These are phyloP conservation scores for Coccomyxa sp. DNA, from an alignment of 139 green algal species.

Conservation along the genomic window DNA sequence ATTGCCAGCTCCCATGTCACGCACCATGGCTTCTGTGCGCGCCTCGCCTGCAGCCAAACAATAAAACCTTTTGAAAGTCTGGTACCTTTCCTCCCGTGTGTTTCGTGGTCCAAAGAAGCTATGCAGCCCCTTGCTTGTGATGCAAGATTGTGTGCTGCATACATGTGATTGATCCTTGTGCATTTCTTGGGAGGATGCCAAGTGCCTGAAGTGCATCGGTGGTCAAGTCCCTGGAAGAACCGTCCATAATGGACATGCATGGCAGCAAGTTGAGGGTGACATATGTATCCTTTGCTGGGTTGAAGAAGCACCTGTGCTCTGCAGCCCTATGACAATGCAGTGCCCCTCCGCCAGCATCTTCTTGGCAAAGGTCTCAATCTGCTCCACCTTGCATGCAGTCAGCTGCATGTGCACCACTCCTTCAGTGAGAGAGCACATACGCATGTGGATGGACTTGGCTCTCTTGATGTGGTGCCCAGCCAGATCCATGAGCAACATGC, in stretches of 20 bases:
- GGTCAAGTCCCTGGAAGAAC: too few species aligned
- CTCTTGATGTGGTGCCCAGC: background rate
- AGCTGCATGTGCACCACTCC: background rate
- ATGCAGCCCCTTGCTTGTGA: too few species aligned
- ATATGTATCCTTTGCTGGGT: too few species aligned
- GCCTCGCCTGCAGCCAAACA: constrained; percentile 31
- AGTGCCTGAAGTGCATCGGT: too few species aligned
- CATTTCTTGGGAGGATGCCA: too few species aligned
- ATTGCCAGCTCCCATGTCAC: constrained; percentile 11
- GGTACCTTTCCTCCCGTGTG: background rate
- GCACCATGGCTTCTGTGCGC: constrained; percentile 43
- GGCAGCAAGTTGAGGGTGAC: background rate
- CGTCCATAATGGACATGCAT: background rate
- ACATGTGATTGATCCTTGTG: too few species aligned
- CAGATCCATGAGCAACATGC: background rate
- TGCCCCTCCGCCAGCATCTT: constrained; percentile 26
- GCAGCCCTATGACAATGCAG: constrained; percentile 59
- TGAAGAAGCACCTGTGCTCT: constrained; percentile 39
- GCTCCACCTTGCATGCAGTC: constrained; percentile 52
- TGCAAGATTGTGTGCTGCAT: too few species aligned
- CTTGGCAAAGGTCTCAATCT: constrained; percentile 11
- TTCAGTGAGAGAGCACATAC: background rate
- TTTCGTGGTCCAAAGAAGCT: too few species aligned
- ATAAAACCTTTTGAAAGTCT: background rate
- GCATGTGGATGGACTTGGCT: background rate